Conservation (phyloP, 352 stramenopile genomes). For the Phytopythium sindhum region DNA sequence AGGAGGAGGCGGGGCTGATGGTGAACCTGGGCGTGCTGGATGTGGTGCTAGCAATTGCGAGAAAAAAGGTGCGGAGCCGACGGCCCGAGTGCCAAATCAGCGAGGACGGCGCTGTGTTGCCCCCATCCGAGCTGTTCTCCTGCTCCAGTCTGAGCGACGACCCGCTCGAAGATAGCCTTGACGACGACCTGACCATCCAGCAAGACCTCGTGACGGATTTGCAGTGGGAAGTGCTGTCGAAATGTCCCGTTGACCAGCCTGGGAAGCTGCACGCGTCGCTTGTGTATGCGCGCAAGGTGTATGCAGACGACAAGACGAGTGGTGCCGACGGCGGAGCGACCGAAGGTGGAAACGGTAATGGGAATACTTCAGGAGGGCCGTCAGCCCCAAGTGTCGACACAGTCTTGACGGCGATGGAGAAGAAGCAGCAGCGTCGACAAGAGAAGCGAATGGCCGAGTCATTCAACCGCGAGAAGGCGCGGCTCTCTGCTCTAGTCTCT, state of each 20-base stretch:
- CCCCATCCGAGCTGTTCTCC: not conserved
- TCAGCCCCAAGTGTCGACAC: conserved; percentile 24
- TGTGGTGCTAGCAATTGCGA: conserved; percentile 45
- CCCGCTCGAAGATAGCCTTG: conserved; percentile 56
- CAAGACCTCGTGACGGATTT: conserved; percentile 70
- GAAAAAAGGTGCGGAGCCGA: conserved; percentile 58
- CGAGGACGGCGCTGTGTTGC: not conserved
- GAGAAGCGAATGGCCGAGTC: conserved; percentile 36
- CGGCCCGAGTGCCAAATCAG: conserved; percentile 13
- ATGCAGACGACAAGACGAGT: conserved; percentile 31
- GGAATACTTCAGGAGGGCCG: not conserved
- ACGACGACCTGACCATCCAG: conserved; percentile 25
- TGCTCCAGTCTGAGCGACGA: conserved; percentile 17
- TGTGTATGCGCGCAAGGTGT: conserved; percentile 48
- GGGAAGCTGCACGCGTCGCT: conserved; percentile 49
- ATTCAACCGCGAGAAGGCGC: conserved; percentile 58
- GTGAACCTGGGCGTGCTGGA: conserved; percentile 59
- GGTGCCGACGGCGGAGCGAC: conserved; percentile 8
- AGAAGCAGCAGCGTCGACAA: conserved; percentile 34
- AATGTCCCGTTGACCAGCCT: conserved; percentile 40
- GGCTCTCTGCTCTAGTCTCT: conserved; percentile 39
- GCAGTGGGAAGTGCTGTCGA: conserved; percentile 67
- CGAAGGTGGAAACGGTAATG: not conserved
- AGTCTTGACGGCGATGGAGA: conserved; percentile 47
- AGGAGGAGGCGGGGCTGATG: conserved; percentile 14